These are phyloP conservation scores for Lumnitzera racemosa DNA, from an alignment of 345 rosid species.

Conservation along the genomic window DNA sequence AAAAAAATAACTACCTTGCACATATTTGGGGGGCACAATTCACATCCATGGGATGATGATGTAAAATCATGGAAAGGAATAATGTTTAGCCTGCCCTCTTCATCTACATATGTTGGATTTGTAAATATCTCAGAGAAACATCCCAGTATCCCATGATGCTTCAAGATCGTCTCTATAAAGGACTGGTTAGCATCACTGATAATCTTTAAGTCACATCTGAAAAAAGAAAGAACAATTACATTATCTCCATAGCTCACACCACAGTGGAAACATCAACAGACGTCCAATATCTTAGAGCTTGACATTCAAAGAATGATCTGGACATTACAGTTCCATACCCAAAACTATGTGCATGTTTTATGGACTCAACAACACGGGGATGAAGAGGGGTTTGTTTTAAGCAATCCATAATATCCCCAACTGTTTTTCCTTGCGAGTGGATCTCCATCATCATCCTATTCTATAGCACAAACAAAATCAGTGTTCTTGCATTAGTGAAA, in stretches of 20 bases:
- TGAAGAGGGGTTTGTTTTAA: slow-evolving; percentile 41
- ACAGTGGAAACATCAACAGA: not conserved
- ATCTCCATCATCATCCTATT: slow-evolving; percentile 88
- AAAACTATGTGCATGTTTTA: slow-evolving; percentile 41
- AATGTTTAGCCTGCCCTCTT: slow-evolving; percentile 46
- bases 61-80: slow-evolving; percentile 44
- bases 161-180: slow-evolving; percentile 73
- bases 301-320: not conserved
- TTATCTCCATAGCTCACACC: slow-evolving; percentile 3
- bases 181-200: slow-evolving; percentile 77
- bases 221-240: not conserved
- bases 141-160: slow-evolving; percentile 46
- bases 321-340: slow-evolving; percentile 31
- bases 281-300: not conserved
- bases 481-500: not conserved
- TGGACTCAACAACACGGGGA: slow-evolving; percentile 36
- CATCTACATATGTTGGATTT: slow-evolving; percentile 43
- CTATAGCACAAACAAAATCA: slow-evolving; percentile 20
- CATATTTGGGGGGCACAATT: slow-evolving; percentile 55
- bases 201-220: slow-evolving; percentile 72
- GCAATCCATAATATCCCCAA: slow-evolving; percentile 52
- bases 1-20: slow-evolving; percentile 51
- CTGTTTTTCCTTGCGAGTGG: slow-evolving; percentile 54
- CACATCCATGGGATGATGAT: slow-evolving; percentile 47
- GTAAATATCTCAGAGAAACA: slow-evolving; percentile 64